Percentiles rank a stretch among this genome's conserved stretches.
phyloP scores from a whole-genome alignment of 495 filamentous ascomycete species.

The Penicillium antarcticum region DNA sequence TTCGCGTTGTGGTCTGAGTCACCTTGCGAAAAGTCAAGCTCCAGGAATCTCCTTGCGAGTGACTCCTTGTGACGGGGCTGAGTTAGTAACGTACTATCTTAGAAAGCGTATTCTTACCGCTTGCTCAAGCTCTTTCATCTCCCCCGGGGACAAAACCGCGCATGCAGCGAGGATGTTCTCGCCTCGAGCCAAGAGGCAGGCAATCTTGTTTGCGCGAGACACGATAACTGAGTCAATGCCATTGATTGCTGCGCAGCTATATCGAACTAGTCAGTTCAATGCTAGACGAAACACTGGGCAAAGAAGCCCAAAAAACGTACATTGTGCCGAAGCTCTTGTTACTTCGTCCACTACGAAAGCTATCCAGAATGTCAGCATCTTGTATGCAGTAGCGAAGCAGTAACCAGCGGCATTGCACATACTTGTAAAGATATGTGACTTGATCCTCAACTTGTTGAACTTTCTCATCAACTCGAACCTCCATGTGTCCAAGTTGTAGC shows the following conservation, averaged over 20 bases:
- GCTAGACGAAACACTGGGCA: not conserved
- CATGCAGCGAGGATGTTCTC: conserved; percentile 75
- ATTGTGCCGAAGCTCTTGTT: conserved; percentile 79
- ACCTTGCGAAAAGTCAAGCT: conserved; percentile 22
- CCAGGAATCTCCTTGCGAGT: conserved; percentile 34
- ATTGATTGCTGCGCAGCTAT: conserved; percentile 75
- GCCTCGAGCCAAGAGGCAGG: conserved; percentile 63
- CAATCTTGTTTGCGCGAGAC: conserved; percentile 71
- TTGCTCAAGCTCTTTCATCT: conserved; percentile 58
- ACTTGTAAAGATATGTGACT: conserved; percentile 85
- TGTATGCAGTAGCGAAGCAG: not conserved
- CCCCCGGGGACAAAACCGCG: conserved; percentile 55
- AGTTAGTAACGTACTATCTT: not conserved
- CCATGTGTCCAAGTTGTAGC: conserved; percentile 80
- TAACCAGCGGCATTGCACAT: conserved; percentile 14
- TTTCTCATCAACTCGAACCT: conserved; percentile 66
- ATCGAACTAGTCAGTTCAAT: not conserved
- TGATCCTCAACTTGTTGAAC: conserved; percentile 63
- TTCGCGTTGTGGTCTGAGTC: conserved; percentile 5
- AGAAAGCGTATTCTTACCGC: conserved; percentile 42
- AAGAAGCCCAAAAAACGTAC: conserved; percentile 25
- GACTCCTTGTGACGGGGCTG: conserved; percentile 20
- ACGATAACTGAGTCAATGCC: conserved; percentile 72
- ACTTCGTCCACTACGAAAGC: conserved; percentile 63
- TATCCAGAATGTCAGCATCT: conserved; percentile 21